Evolutionary conservation across 2,329 filamentous ascomycete species (phyloP).

Genomic region (Ramichloridium luteum): DNA sequence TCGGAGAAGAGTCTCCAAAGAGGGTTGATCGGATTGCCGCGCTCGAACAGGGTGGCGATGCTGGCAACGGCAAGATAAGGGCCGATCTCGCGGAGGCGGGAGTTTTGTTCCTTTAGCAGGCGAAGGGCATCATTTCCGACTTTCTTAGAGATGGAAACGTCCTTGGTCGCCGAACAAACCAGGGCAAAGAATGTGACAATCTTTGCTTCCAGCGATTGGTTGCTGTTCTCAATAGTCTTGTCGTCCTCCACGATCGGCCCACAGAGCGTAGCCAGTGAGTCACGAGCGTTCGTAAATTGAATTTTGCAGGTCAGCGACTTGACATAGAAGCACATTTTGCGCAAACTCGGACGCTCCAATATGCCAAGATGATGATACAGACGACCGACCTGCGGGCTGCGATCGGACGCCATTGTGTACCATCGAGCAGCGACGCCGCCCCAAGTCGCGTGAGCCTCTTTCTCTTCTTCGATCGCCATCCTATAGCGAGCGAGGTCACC

Average conservation of each 20-base stretch:
- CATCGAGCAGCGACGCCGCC: slow-evolving; percentile 66
- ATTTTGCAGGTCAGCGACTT: slow-evolving; percentile 58
- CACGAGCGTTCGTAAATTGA: slow-evolving; percentile 55
- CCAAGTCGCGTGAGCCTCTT: slow-evolving; percentile 60
- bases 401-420: slow-evolving; percentile 74
- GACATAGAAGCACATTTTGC: slow-evolving; percentile 60
- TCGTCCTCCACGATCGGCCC: slow-evolving; percentile 34
- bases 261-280: slow-evolving; percentile 59
- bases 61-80: slow-evolving; percentile 48
- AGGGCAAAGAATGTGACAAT: slow-evolving; percentile 55
- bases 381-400: slow-evolving; percentile 60
- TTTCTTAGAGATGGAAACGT: slow-evolving; percentile 34
- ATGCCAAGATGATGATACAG: slow-evolving; percentile 85
- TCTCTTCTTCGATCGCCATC: slow-evolving; percentile 84
- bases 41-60: slow-evolving; percentile 41
- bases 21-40: slow-evolving; percentile 39
- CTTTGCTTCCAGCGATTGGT: slow-evolving; percentile 40
- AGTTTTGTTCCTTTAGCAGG: slow-evolving; percentile 46
- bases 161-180: slow-evolving; percentile 46
- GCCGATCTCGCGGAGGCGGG: slow-evolving; percentile 26
- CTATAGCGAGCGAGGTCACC: slow-evolving; percentile 75
- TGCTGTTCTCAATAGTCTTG: slow-evolving; percentile 22
- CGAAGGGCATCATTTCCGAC: slow-evolving; percentile 40
- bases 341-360: slow-evolving; percentile 55
- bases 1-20: slow-evolving; percentile 29